Evolutionary conservation across 164 flowering plant genomes (phyloP), one percentile per base, ranked within the genome.

Genomic region (Santalum album): DNA sequence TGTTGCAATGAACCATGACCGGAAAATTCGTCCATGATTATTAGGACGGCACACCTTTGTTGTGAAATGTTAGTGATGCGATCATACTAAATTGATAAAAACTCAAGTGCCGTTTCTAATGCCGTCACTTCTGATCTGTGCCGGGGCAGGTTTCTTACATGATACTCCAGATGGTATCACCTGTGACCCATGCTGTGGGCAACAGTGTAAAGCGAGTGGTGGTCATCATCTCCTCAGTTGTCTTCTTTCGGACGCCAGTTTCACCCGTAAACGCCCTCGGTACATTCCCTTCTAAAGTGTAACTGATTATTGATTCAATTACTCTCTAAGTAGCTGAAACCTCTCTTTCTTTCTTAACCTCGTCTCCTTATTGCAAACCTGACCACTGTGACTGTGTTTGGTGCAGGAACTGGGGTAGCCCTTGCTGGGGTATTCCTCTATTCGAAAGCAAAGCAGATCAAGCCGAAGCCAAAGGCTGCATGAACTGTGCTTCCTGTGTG

Each of bases 151-250:
- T 77, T 17, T 79, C 84, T 0, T 79, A 77, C 29, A 56, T 54
- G 71, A 79, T 79, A 63, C 62, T 79, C 29, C 65, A 63, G 45
- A 66, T 59, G 78, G 78, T 79, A 11, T 77, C 82, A 3, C 82
- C 84, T 9, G 79, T 79, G 21, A 77, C 78, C 6, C 84, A 79
- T 45, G 56, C 84, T 5, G 84, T 79, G 0, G 82, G 78, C 21
- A 77, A 77, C 52, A 68, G 78, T 55, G 72, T 74, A 61, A 79
- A 79, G 68, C 65, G 84, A 39, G 76, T 79, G 29, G 84, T 75
- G 46, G 78, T 79, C 25, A 77, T 79, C 6, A 72, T 71, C 25
- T 66, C 84, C 40, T 79, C 82, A 12, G 69, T 79, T 12, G 49
- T 79, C 47, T 77, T 79, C 76, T 79, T 79, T 66, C 71, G 55